These are phyloP conservation scores for Paecilomyces variotii DNA, from an alignment of 2,329 filamentous ascomycete species.

Conservation along the genomic window DNA sequence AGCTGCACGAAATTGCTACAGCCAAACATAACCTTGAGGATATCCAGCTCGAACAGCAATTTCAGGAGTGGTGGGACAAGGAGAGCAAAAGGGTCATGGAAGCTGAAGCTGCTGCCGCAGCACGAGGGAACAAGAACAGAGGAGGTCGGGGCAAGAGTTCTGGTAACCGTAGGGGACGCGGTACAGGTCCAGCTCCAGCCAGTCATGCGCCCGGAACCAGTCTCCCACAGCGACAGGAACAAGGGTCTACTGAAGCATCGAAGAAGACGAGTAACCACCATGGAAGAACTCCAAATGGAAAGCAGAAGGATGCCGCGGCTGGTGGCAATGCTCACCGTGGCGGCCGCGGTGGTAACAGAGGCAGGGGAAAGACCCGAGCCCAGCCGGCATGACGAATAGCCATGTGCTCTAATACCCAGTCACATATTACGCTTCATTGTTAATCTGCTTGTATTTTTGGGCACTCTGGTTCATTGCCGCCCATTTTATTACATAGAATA, in stretches of 20 bases:
- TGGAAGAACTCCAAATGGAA: not conserved
- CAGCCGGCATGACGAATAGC: not conserved
- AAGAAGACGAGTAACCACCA: not conserved
- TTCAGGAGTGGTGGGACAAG: slow-evolving; percentile 58
- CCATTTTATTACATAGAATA: not conserved
- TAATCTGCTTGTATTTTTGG: not conserved
- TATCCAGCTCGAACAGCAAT: slow-evolving; percentile 94
- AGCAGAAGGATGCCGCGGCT: slow-evolving; percentile 7
- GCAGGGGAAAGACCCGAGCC: not conserved
- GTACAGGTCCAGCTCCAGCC: slow-evolving; percentile 6
- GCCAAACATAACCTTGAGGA: slow-evolving; percentile 86
- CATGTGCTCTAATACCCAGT: not conserved
- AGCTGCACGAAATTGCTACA: slow-evolving; percentile 66
- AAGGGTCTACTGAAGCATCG: not conserved
- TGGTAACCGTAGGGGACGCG: not conserved
- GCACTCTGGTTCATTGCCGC: not conserved
- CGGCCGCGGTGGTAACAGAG: not conserved
- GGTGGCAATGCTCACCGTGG: not conserved
- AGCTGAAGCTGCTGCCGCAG: slow-evolving; percentile 8
- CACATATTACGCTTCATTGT: not conserved
- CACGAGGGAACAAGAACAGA: slow-evolving; percentile 4
- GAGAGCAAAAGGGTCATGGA: slow-evolving; percentile 31
- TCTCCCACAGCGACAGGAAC: not conserved
- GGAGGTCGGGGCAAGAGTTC: not conserved
- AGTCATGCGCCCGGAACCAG: slow-evolving; percentile 1